Evolutionary conservation across 371 early-diverging fungal genomes (phyloP), one percentile per base, ranked within the genome.

Genomic region (Lichtheimia ramosa): DNA sequence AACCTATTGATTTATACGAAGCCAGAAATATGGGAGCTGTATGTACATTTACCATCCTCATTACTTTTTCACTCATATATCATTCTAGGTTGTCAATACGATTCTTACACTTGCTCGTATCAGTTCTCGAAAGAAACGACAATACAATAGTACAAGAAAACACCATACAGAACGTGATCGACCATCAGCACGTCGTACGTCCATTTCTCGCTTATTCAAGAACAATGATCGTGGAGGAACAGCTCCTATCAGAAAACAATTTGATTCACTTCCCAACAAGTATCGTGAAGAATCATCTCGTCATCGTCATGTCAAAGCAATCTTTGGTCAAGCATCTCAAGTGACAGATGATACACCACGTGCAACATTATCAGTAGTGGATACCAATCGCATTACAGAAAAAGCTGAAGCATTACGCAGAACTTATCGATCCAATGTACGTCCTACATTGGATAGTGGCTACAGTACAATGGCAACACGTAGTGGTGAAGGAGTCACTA

Each of bases 1-100:
- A 93, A 68, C 94, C 96, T 1, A 87, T 90, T 1, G 96, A 96
- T 72, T 69, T 96, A 23, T 93, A 89, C 68, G 95, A 96, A 51
- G 91, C 84, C 49, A 93, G 89, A 67, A 88, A 94, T 70, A 87
- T 95, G 84, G 78, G 75, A 14, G 85, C 85, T 62, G 90, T 92
- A 74, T 48, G 66, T 54, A 2, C 27, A 12, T 10, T 51, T 25
- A 10, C 1, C 23, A 16, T 42, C 20, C 27, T 50, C 50, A 51
- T 23, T n/a, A n/a, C n/a, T 16, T 15, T 39, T n/a, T n/a, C n/a
- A n/a, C n/a, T n/a, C n/a, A n/a, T n/a, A n/a, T 25, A 24, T 34
- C 25, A 27, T 53, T 8, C 0, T 46, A 67, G 68, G 68, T 67
- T 13, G 57, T 67, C 39, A 67, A 67, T 48, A 67, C 68, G 3